A percentile compares a stretch with the other conserved stretches of the same genome.
phyloP scores from a whole-genome alignment of 148 eudicot species.

The Silene latifolia region DNA sequence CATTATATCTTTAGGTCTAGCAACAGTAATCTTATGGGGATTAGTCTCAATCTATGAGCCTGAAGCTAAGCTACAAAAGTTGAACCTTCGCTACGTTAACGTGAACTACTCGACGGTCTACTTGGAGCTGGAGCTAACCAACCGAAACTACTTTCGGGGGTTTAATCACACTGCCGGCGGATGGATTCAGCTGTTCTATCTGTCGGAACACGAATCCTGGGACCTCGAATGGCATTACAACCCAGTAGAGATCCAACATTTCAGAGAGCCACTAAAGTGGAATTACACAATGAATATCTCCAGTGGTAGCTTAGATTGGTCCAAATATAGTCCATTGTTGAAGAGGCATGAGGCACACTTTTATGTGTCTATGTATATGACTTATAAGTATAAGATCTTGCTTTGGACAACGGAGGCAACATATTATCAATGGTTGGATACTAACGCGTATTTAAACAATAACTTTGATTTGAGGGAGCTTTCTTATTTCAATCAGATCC shows the following conservation, averaged over 20 bases:
- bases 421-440: slow-evolving; percentile 1
- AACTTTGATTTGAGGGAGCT: neutral
- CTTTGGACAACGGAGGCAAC: neutral
- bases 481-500: neutral
- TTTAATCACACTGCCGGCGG: slow-evolving; percentile 1
- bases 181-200: neutral
- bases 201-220: too few species aligned
- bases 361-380: neutral
- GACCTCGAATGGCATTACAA: neutral
- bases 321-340: neutral
- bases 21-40: neutral
- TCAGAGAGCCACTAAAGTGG: neutral
- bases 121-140: neutral
- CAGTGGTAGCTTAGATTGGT: neutral
- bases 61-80: neutral
- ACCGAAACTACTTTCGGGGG: slow-evolving; percentile 1
- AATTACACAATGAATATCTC: neutral
- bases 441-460: neutral
- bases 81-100: neutral
- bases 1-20: neutral
- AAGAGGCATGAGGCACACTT: neutral
- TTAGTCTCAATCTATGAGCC: neutral
- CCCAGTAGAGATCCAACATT: neutral
- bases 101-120: neutral
- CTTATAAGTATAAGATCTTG: neutral